Conservation (phyloP, 306 rosid species). For the Quercus wislizeni region DNA sequence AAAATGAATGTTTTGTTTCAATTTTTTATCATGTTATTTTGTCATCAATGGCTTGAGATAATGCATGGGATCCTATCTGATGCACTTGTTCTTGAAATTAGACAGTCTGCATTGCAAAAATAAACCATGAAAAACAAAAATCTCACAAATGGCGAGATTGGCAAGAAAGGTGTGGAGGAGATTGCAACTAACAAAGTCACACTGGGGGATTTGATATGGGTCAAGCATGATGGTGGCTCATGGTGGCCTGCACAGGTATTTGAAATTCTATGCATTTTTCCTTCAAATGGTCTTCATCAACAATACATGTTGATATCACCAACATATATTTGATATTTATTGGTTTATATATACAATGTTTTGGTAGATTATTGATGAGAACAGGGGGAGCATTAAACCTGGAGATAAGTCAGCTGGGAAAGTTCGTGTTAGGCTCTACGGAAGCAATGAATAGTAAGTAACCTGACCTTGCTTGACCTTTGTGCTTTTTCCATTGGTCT, state of each 20-base stretch:
- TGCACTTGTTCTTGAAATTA: not conserved
- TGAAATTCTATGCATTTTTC: not conserved
- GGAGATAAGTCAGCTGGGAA: conserved; percentile 21
- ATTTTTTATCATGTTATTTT: not conserved
- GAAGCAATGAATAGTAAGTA: conserved; percentile 58
- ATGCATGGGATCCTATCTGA: not conserved
- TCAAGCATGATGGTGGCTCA: conserved; percentile 34
- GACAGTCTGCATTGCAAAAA: not conserved
- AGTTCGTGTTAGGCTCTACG: conserved; percentile 68
- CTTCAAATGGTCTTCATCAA: not conserved
- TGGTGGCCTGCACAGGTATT: conserved; percentile 88
- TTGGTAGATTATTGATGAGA: conserved; percentile 60
- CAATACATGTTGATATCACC: not conserved
- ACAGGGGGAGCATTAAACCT: conserved; percentile 28
- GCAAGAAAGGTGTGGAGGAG: conserved; percentile 21
- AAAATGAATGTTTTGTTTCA: not conserved
- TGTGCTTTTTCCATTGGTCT: conserved; percentile 1
- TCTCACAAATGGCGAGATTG: conserved; percentile 4
- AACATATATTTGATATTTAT: not conserved
- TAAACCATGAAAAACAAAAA: conserved; percentile 15
- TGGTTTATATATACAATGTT: conserved; percentile 4
- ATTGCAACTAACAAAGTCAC: conserved; percentile 24
- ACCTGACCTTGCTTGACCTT: conserved; percentile 9
- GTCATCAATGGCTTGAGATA: not conserved
- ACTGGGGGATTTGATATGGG: conserved; percentile 44